Conservation (phyloP, 192 early-diverging fungal species). For the Coemansia sp. region DNA sequence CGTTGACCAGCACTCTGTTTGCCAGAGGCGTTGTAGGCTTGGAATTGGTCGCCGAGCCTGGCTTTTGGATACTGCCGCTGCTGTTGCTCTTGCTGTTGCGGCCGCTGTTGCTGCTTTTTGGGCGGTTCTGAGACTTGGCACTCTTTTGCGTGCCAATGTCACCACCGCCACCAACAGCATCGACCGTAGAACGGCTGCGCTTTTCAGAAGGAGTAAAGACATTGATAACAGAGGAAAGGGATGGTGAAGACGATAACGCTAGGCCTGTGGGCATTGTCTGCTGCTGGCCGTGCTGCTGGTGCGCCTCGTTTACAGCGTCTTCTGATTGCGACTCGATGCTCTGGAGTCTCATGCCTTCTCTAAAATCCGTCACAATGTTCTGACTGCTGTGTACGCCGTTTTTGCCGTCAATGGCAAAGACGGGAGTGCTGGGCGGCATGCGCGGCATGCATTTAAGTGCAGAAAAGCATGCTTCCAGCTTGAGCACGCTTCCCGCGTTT, state of each 20-base stretch:
- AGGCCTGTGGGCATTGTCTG: neutral
- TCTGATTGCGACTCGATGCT: neutral
- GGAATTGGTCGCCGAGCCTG: neutral
- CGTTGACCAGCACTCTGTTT: neutral
- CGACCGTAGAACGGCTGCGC: neutral
- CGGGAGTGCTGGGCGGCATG: slow-evolving; percentile 1
- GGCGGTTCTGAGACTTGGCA: neutral
- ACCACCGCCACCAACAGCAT: too few relatives aligned
- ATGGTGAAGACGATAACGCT: neutral
- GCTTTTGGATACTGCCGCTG: neutral
- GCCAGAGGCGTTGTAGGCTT: neutral
- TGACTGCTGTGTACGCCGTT: slow-evolving; percentile 19
- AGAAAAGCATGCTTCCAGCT: slow-evolving; percentile 33
- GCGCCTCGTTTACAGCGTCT: neutral
- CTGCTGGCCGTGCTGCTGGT: too few relatives aligned
- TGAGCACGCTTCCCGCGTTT: slow-evolving; percentile 3
- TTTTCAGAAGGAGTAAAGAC: neutral
- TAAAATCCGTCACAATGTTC: slow-evolving; percentile 34
- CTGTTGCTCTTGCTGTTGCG: neutral
- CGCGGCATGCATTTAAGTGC: slow-evolving; percentile 34
- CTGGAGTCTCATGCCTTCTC: slow-evolving; percentile 33
- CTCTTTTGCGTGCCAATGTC: neutral
- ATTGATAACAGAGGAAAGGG: neutral
- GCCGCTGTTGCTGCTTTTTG: neutral
- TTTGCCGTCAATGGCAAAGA: slow-evolving; percentile 21